Percentiles rank a stretch among this genome's conserved stretches.
phyloP scores from a whole-genome alignment of 148 eudicot species.

The Limonium bicolor region DNA sequence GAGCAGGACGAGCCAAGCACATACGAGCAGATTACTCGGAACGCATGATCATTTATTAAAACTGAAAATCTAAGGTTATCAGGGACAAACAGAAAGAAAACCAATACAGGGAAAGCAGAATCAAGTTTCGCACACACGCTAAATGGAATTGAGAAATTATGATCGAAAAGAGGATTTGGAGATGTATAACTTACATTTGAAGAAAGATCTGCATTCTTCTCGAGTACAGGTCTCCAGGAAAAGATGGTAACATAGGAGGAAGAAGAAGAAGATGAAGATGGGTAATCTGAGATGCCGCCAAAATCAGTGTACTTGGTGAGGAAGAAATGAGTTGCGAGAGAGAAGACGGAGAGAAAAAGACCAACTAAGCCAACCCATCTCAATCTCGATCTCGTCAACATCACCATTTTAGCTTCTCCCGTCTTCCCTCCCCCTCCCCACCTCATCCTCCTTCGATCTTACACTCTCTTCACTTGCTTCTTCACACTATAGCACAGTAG shows the following conservation, averaged over 20 bases:
- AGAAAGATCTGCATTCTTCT: conserved; percentile 5
- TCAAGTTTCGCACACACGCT: too few species aligned
- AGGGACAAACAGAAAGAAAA: too few species aligned
- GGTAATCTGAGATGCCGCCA: conserved; percentile 4
- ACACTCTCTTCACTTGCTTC: too few species aligned
- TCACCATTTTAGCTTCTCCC: conserved; percentile 2
- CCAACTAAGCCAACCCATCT: conserved; percentile 10
- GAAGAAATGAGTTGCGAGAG: conserved; percentile 8
- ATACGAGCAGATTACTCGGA: too few species aligned
- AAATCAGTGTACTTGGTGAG: conserved; percentile 8
- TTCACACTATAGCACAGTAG: too few species aligned
- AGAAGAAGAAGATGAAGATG: not conserved
- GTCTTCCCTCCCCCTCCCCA: conserved; percentile 5
- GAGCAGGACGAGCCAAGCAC: too few species aligned
- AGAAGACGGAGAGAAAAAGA: conserved; percentile 9
- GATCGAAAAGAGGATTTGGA: too few species aligned
- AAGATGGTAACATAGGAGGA: conserved; percentile 6
- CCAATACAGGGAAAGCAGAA: too few species aligned
- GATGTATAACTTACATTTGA: not conserved
- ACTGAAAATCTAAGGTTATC: too few species aligned
- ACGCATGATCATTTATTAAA: too few species aligned
- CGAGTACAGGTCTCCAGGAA: conserved; percentile 1
- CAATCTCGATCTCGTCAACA: conserved; percentile 4
- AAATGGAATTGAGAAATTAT: too few species aligned
- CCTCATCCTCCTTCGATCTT: conserved; percentile 6